These are phyloP conservation scores for Populus nigra DNA, from an alignment of 345 rosid species.

Conservation along the genomic window DNA sequence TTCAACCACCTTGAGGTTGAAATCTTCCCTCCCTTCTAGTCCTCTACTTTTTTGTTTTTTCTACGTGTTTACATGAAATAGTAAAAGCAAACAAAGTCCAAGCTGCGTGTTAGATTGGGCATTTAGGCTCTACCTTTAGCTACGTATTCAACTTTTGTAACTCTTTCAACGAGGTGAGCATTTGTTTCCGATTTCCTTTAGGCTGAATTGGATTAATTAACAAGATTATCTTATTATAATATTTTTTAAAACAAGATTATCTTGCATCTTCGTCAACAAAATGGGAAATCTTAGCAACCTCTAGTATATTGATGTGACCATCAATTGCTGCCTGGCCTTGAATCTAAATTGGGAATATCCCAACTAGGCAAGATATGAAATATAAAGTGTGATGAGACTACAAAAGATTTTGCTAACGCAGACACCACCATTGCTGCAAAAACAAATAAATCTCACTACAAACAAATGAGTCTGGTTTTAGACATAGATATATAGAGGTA, in stretches of 20 bases:
- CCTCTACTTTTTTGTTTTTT: neutral
- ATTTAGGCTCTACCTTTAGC: neutral
- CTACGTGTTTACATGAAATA: neutral
- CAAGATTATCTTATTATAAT: neutral
- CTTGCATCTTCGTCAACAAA: neutral
- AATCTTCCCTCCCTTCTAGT: neutral
- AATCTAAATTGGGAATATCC: neutral
- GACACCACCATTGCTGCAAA: neutral
- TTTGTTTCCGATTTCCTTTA: neutral
- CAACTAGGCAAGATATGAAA: neutral
- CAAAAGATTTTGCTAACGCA: too few relatives aligned
- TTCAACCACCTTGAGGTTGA: slow-evolving; percentile 9
- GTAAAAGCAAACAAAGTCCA: neutral
- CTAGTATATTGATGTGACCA: slow-evolving; percentile 14
- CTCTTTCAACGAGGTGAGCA: neutral
- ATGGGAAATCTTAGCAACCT: neutral
- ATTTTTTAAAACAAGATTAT: neutral
- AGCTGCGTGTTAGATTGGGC: neutral
- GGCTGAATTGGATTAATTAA: neutral
- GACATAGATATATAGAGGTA: too few relatives aligned
- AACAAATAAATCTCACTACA: neutral
- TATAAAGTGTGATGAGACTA: neutral
- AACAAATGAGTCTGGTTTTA: too few relatives aligned
- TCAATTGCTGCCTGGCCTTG: neutral
- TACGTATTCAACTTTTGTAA: neutral